Evolutionary conservation across 169 alveolate genomes (phyloP), one percentile per base, ranked within the genome.

Genomic region (Ichthyophthirius multifiliis): DNA sequence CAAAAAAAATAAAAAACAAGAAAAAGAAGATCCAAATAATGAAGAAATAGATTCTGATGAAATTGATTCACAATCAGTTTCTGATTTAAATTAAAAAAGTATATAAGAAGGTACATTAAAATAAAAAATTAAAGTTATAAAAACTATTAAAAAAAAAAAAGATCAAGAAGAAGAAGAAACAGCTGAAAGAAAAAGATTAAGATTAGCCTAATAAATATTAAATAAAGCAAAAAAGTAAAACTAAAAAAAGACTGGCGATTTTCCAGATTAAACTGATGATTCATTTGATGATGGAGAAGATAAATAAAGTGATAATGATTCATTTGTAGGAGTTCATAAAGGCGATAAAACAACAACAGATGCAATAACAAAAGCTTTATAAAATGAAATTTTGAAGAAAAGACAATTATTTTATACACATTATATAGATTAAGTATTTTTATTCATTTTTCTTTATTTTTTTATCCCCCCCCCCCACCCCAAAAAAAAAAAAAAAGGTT

Each of bases 121-220:
- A 16, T 16, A 1, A 46, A n/a, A 15, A 46, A 46, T 13, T 20
- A 16, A n/a, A 13, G 10, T 46, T 13, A 32, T 5, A 46, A 16
- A 32, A 46, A 46, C 16, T 20, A 46, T 27, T 4, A 46, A 16
- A 4, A 3, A 46, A 46, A 1, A 5, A 3, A 3, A 1, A n/a
- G 1, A 46, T 1, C 5, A 0, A 46, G 16, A 41, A 9, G 16
- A 55, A 55, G 34, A 37, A 67, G 86, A 81, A 81, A 73, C 75
- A 12, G 82, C 37, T 15, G 86, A 81, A 43, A 46, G 55, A 27
- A 81, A 67, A 31, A 81, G 86, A 81, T 35, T 81, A 9, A 81
- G 86, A 71, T 55, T 81, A 32, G 86, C 86, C 23, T 46, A 81
- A 44, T 73, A 67, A 39, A 81, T 81, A 5, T 55, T 81, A 43